A percentile compares a stretch with the other conserved stretches of the same genome.
These are phyloP conservation scores for Aspergillus uvarum DNA, from an alignment of 2,329 filamentous ascomycete genomes.

Conservation along the genomic window DNA sequence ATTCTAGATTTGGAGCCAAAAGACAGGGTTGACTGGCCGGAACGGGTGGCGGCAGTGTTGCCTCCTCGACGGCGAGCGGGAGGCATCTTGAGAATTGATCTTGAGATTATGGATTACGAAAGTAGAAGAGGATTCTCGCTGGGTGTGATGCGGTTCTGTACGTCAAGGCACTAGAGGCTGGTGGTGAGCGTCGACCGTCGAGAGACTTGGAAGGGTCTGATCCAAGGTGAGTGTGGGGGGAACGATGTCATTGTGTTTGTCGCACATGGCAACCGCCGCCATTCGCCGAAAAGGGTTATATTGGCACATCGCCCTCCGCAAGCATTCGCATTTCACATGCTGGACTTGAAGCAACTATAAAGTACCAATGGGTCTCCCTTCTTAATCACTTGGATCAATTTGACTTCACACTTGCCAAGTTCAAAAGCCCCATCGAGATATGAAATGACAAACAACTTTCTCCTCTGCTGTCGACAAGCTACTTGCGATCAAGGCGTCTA, in stretches of 20 bases:
- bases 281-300: background rate
- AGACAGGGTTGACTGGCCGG: constrained; percentile 60
- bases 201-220: constrained; percentile 3
- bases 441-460: too few relatives aligned
- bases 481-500: too few relatives aligned
- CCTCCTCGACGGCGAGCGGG: constrained; percentile 40
- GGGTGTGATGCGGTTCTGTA: background rate
- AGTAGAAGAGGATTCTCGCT: background rate
- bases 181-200: background rate
- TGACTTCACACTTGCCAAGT: too few relatives aligned
- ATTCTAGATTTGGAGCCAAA: constrained; percentile 60
- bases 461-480: too few relatives aligned
- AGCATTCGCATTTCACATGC: background rate
- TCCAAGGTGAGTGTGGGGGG: constrained; percentile 8
- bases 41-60: constrained; percentile 40
- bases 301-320: background rate
- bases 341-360: background rate
- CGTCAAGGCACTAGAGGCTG: background rate
- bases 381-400: too few relatives aligned
- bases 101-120: background rate
- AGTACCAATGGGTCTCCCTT: too few relatives aligned
- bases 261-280: constrained; percentile 13
- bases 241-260: constrained; percentile 23
- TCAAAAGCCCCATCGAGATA: too few relatives aligned
- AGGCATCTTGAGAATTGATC: constrained; percentile 37